phyloP scores from a whole-genome alignment of 257 asterid species.

The Paraleonurus japonicus region DNA sequence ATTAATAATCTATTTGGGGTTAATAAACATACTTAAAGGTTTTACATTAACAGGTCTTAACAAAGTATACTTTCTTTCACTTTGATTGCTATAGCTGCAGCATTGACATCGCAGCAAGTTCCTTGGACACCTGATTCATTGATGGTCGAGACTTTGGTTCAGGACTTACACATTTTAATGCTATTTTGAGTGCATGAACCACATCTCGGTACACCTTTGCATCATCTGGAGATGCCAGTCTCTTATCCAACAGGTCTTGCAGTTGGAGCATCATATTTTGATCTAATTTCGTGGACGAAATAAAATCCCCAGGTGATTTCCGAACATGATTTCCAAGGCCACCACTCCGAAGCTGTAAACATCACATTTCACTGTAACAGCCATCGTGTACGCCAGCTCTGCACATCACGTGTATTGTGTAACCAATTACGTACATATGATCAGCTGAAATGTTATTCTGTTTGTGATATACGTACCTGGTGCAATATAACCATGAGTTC shows the following conservation, averaged over 20 bases:
- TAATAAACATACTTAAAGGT: no score
- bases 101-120: not conserved
- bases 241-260: constrained; percentile 14
- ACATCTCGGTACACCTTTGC: not conserved
- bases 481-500: constrained; percentile 16
- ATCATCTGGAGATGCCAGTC: not conserved
- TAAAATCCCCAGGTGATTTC: constrained; percentile 24
- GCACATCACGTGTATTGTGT: not conserved
- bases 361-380: constrained; percentile 31
- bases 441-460: not conserved
- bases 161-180: not conserved
- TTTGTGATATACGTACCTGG: not conserved
- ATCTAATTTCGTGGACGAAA: not conserved
- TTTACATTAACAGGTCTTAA: no score
- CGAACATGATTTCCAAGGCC: constrained; percentile 29
- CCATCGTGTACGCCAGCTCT: constrained; percentile 32
- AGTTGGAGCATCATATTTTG: not conserved
- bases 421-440: not conserved
- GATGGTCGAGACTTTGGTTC: constrained; percentile 18
- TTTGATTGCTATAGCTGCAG: no score
- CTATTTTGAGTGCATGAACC: not conserved
- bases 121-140: constrained; percentile 7
- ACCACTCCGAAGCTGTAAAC: constrained; percentile 34
- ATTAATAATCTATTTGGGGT: no score
- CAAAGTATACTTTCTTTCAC: no score